A percentile compares a stretch with the other conserved stretches of the same genome.
phyloP scores from a whole-genome alignment of 139 green algal genomes.

The Coelastrella sp. region DNA sequence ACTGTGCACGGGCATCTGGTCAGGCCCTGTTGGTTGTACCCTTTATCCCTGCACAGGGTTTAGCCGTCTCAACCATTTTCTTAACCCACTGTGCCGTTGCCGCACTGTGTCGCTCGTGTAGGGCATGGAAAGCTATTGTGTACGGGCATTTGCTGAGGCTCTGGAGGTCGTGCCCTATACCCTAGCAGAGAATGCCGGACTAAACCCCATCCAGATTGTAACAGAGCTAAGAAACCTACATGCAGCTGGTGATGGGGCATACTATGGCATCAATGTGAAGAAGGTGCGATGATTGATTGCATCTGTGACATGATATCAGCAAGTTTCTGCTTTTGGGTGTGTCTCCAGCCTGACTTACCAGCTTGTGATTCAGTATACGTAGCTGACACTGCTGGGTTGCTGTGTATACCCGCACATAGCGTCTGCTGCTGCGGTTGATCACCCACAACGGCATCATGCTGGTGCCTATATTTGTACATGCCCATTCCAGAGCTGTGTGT shows the following conservation, averaged over 20 bases:
- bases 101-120: no score
- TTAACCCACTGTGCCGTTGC: no score
- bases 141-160: constrained; percentile 95
- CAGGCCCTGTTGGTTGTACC: no score
- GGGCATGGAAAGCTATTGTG: constrained; percentile 96
- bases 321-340: no score
- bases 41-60: no score
- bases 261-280: constrained; percentile 82
- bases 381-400: neutral
- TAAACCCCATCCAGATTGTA: constrained; percentile 98
- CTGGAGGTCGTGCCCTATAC: constrained; percentile 99
- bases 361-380: no score
- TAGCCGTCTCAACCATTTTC: no score
- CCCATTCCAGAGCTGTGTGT: neutral
- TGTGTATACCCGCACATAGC: neutral
- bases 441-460: no score
- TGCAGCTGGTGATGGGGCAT: constrained; percentile 67
- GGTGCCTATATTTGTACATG: neutral
- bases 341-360: no score
- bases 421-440: no score
- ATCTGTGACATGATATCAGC: no score
- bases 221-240: constrained; percentile 96
- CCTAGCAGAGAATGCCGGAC: constrained; percentile 97
- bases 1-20: no score
- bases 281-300: constrained; percentile 62